Evolutionary conservation across 257 asterid species (phyloP).

Genomic region (Dorcoceras hygrometricum): DNA sequence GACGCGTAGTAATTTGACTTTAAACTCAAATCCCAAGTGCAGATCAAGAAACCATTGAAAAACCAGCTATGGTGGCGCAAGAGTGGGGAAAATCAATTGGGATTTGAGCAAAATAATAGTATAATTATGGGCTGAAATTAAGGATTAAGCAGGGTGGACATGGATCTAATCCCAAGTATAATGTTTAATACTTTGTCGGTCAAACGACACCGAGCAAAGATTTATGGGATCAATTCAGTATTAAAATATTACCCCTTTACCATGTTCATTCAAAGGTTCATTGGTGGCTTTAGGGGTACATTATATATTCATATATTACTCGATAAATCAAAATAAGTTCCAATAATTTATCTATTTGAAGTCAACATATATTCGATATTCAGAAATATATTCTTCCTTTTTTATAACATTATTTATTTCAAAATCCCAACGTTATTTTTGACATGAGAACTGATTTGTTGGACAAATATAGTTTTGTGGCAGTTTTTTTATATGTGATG

Average conservation of each 20-base stretch:
- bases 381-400: no score
- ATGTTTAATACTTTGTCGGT: not conserved
- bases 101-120: constrained; percentile 32
- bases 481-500: no score
- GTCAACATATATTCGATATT: not conserved
- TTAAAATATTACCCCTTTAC: not conserved
- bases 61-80: constrained; percentile 50
- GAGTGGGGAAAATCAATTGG: constrained; percentile 36
- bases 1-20: not conserved
- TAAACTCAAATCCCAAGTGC: constrained; percentile 32
- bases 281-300: not conserved
- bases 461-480: no score
- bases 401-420: no score
- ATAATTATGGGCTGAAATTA: constrained; percentile 22
- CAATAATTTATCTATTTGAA: no score
- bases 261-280: not conserved
- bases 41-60: constrained; percentile 31
- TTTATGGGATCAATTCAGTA: constrained; percentile 18
- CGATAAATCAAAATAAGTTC: no score
- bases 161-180: not conserved
- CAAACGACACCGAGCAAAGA: not conserved
- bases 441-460: no score
- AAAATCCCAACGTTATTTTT: no score
- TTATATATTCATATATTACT: no score
- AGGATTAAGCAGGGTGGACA: constrained; percentile 25